Conservation (phyloP, 148 eudicot species). For the Rhododendron simsii region DNA sequence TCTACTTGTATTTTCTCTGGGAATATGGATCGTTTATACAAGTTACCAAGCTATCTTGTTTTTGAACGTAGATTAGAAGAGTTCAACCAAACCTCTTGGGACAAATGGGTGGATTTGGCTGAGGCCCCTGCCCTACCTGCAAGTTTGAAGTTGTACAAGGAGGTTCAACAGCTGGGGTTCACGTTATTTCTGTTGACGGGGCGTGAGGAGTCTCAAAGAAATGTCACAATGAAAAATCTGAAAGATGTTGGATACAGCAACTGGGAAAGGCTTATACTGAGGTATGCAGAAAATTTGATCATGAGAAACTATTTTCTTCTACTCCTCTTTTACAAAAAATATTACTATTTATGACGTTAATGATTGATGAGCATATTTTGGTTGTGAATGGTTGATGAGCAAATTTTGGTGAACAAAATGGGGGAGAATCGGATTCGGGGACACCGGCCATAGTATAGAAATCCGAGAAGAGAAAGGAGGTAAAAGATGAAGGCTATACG, state of each 20-base stretch:
- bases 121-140: conserved; percentile 65
- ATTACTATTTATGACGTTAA: neutral
- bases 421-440: conserved; percentile 54
- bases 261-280: conserved; percentile 72
- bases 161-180: conserved; percentile 61
- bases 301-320: neutral
- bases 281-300: conserved; percentile 28
- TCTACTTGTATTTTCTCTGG: neutral
- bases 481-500: conserved; percentile 59
- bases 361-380: neutral
- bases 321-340: neutral
- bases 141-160: conserved; percentile 68
- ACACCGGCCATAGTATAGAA: conserved; percentile 54
- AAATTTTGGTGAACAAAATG: conserved; percentile 18
- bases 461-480: conserved; percentile 67
- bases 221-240: conserved; percentile 49
- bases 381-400: neutral
- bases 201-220: conserved; percentile 55
- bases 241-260: conserved; percentile 50
- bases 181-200: conserved; percentile 77
- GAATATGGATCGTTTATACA: neutral
- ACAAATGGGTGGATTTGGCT: conserved; percentile 56
- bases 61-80: conserved; percentile 39
- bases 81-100: conserved; percentile 45
- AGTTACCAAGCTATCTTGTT: neutral